phyloP scores from a whole-genome alignment of 148 eudicot species.

The Linanthus parryae region DNA sequence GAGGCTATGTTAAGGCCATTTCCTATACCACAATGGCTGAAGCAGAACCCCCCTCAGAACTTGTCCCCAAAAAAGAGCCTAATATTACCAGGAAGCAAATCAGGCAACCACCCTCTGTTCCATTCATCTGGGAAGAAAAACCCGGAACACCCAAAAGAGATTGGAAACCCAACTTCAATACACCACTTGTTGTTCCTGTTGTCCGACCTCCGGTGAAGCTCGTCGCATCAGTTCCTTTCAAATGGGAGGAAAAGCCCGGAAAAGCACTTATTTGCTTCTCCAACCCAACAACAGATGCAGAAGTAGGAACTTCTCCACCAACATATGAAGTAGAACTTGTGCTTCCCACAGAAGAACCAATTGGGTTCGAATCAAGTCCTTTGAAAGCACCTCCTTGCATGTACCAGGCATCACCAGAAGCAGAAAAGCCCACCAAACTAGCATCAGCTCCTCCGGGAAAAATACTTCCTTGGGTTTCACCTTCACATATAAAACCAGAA shows the following conservation, averaged over 20 bases:
- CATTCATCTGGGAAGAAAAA: conserved; percentile 84
- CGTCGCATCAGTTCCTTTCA: conserved; percentile 60
- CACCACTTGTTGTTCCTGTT: conserved; percentile 8
- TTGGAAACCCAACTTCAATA: too few species aligned
- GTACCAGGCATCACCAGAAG: too few species aligned
- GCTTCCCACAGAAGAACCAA: too few species aligned
- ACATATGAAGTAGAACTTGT: too few species aligned
- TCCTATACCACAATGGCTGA: conserved; percentile 34
- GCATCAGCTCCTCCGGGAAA: too few species aligned
- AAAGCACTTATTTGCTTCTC: conserved; percentile 52
- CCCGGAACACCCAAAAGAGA: conserved; percentile 72
- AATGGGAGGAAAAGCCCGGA: conserved; percentile 94
- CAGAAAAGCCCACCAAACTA: too few species aligned
- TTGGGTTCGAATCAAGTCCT: too few species aligned
- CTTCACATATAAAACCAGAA: too few species aligned
- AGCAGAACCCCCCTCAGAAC: conserved; percentile 14
- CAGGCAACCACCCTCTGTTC: conserved; percentile 55
- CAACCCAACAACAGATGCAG: conserved; percentile 13
- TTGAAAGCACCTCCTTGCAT: too few species aligned
- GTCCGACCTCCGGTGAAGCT: conserved; percentile 43
- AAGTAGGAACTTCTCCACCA: conserved; percentile 8
- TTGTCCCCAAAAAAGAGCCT: too few species aligned
- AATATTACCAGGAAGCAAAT: conserved; percentile 26
- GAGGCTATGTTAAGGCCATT: neutral
- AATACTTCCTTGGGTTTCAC: too few species aligned